Evolutionary conservation across 2,329 filamentous ascomycete species (phyloP).

Genomic region (Diplodia mutila): DNA sequence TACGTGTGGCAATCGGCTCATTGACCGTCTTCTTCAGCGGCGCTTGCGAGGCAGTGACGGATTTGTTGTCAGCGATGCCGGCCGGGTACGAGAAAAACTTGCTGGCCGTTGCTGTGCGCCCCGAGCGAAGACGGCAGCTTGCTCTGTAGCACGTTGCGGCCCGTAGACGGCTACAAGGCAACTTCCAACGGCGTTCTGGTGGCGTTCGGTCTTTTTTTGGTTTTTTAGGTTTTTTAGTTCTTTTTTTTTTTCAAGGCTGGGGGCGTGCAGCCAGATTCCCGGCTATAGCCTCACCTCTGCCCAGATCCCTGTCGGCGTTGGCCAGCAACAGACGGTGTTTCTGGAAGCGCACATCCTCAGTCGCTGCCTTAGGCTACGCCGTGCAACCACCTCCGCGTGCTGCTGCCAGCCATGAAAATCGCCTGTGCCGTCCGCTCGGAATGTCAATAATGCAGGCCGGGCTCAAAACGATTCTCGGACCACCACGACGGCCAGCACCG

Average conservation of each 20-base stretch:
- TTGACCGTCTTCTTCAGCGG: slow-evolving; percentile 1
- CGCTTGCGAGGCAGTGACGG: not conserved
- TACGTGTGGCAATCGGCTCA: slow-evolving; percentile 10
- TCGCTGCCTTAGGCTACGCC: slow-evolving; percentile 18
- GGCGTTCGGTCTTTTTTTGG: not conserved
- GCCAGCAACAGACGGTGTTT: slow-evolving; percentile 12
- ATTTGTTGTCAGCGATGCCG: not conserved
- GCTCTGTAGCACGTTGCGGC: slow-evolving; percentile 16
- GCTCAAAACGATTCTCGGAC: slow-evolving; percentile 23
- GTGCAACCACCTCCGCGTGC: slow-evolving; percentile 20
- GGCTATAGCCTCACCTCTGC: slow-evolving; percentile 10
- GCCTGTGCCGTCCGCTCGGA: slow-evolving; percentile 14
- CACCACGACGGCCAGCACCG: slow-evolving; percentile 4
- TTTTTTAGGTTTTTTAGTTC: not conserved
- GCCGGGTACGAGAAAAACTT: slow-evolving; percentile 6
- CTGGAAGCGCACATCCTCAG: slow-evolving; percentile 4
- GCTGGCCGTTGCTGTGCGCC: slow-evolving; percentile 14
- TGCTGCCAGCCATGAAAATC: slow-evolving; percentile 19
- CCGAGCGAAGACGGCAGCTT: not conserved
- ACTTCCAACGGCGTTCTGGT: slow-evolving; percentile 19
- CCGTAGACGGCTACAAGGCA: slow-evolving; percentile 5
- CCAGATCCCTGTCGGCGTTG: not conserved
- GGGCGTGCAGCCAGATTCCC: slow-evolving; percentile 4
- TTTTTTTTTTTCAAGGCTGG: not conserved
- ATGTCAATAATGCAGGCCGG: slow-evolving; percentile 24